These are phyloP conservation scores for Coniophora puteana DNA, from an alignment of 1,284 basidiomycete species.

Conservation along the genomic window DNA sequence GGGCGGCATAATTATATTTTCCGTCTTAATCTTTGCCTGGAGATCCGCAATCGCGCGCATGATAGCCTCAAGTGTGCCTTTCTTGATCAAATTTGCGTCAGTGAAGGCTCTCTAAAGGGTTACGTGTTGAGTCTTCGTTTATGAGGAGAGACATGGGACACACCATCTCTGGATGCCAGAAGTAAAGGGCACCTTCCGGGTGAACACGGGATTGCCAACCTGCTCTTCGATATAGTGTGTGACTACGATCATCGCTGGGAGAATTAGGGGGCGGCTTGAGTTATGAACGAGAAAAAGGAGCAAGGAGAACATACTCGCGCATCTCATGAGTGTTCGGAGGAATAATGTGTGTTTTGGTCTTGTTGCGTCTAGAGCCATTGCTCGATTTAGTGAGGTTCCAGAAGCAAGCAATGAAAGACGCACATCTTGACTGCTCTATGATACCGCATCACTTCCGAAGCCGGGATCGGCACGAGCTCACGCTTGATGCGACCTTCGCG, in stretches of 20 bases:
- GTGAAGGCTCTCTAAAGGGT: constrained; percentile 11
- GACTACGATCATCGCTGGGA: no score
- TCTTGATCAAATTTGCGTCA: constrained; percentile 7
- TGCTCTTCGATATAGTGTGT: no score
- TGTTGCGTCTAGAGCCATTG: no score
- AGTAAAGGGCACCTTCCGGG: constrained; percentile 11
- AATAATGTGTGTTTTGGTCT: no score
- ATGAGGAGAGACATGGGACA: background rate
- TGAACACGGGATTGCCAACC: constrained; percentile 8
- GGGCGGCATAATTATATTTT: background rate
- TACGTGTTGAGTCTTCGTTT: background rate
- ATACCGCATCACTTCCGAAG: constrained; percentile 3
- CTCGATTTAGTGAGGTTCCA: no score
- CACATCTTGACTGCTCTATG: background rate
- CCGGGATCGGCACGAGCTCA: background rate
- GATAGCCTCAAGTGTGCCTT: constrained; percentile 1
- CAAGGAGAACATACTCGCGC: no score
- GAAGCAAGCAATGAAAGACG: no score
- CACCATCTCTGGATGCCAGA: constrained; percentile 6
- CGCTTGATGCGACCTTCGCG: no score
- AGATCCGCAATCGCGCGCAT: background rate
- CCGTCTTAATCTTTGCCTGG: background rate
- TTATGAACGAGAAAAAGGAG: no score
- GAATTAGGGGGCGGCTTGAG: no score
- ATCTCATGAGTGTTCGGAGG: no score